A percentile compares a stretch with the other conserved stretches of the same genome.
Conservation (phyloP, 1,284 basidiomycete genomes). For the Moesziomyces sp. region DNA sequence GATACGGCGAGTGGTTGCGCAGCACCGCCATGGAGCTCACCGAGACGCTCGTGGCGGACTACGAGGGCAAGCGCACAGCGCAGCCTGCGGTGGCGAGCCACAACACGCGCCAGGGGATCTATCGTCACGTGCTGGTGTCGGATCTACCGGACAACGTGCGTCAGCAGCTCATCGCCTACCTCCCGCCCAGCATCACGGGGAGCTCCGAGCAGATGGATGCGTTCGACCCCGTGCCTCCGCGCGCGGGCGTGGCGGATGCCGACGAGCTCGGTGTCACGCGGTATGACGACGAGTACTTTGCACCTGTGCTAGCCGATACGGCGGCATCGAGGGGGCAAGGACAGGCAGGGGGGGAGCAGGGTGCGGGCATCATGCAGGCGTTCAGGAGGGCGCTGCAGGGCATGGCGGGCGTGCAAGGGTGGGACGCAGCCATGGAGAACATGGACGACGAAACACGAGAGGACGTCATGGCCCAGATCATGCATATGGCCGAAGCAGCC, state of each 20-base stretch:
- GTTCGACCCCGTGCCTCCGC: conserved; percentile 64
- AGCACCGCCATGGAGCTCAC: conserved; percentile 27
- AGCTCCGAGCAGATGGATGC: conserved; percentile 55
- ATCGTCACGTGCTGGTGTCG: conserved; percentile 64
- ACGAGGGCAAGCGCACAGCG: conserved; percentile 4
- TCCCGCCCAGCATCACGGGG: conserved; percentile 55
- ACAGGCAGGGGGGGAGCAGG: conserved; percentile 1
- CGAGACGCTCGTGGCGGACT: conserved; percentile 18
- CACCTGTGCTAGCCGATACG: conserved; percentile 19
- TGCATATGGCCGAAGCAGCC: conserved; percentile 36
- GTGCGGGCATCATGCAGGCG: conserved; percentile 27
- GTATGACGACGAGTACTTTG: conserved; percentile 63
- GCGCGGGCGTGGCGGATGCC: conserved; percentile 9
- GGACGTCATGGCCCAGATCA: conserved; percentile 53
- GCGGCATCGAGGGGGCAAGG: conserved; percentile 2
- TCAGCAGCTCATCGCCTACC: conserved; percentile 56
- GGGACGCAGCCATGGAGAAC: conserved; percentile 50
- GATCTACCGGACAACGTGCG: conserved; percentile 62
- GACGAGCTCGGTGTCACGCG: conserved; percentile 29
- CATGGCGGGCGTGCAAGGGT: conserved; percentile 29
- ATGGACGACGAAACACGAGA: conserved; percentile 60
- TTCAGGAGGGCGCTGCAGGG: conserved; percentile 40
- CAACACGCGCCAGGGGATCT: conserved; percentile 51
- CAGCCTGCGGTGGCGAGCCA: conserved; percentile 25
- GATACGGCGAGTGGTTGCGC: conserved; percentile 50